Conservation (phyloP, 257 asterid species). For the Perilla frutescens region DNA sequence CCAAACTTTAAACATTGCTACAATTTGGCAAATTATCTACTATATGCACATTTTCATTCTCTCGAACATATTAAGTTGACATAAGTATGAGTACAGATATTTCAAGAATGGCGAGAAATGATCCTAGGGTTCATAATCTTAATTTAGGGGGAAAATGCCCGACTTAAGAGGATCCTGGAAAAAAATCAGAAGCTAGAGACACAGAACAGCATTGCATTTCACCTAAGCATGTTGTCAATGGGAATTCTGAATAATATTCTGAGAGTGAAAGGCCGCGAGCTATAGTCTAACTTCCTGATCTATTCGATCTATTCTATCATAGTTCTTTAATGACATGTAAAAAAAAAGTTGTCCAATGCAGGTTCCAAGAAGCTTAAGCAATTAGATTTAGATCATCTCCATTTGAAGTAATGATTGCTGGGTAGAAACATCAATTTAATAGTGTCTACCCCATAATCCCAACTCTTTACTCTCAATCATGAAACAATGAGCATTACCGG, state of each 20-base stretch:
- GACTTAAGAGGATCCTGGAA: no score
- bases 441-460: not conserved
- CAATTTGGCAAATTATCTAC: not conserved
- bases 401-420: not conserved
- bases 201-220: not conserved
- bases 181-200: not conserved
- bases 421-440: not conserved
- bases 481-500: not conserved
- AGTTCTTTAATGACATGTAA: not conserved
- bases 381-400: constrained; percentile 9
- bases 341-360: not conserved
- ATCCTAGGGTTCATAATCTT: not conserved
- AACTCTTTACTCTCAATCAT: not conserved
- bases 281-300: constrained; percentile 6
- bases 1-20: not conserved
- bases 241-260: not conserved
- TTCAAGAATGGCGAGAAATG: not conserved
- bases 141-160: not conserved
- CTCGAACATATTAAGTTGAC: no score
- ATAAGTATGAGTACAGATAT: not conserved
- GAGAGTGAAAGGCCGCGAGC: not conserved
- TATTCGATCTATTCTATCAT: not conserved
- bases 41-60: not conserved
- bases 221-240: not conserved
- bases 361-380: constrained; percentile 12